A percentile compares a stretch with the other conserved stretches of the same genome.
Evolutionary conservation across 2,329 filamentous ascomycete genomes (phyloP).

Genomic region (Lanzia echinophila): DNA sequence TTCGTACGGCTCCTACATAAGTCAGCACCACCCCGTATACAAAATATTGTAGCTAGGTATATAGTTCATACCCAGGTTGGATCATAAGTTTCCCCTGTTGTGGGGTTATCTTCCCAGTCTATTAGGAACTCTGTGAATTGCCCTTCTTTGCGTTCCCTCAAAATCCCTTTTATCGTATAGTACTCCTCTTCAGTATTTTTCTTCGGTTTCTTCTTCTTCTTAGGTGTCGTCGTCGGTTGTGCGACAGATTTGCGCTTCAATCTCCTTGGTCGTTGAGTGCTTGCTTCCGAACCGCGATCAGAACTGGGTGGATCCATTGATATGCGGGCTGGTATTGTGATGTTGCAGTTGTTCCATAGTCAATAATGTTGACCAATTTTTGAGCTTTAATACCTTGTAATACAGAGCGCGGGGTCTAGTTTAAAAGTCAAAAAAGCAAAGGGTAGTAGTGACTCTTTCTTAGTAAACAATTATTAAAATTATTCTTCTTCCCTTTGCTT

Average conservation of each 20-base stretch:
- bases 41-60: no score
- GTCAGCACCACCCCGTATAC: neutral
- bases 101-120: constrained; percentile 49
- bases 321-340: neutral
- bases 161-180: constrained; percentile 13
- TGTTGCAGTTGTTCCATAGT: constrained; percentile 5
- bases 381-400: no score
- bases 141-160: constrained; percentile 13
- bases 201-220: neutral
- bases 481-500: no score
- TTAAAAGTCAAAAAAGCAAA: neutral
- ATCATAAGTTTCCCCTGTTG: constrained; percentile 40
- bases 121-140: constrained; percentile 40
- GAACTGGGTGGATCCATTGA: constrained; percentile 7
- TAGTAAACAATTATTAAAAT: no score
- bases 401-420: no score
- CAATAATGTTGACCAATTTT: no score
- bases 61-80: constrained; percentile 45
- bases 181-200: neutral
- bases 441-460: no score
- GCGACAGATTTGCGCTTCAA: neutral
- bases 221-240: neutral
- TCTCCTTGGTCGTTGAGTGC: neutral
- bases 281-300: constrained; percentile 2
- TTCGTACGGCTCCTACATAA: constrained; percentile 21